Conservation (phyloP, 441 rosid genomes). For the Breynia disticha region DNA sequence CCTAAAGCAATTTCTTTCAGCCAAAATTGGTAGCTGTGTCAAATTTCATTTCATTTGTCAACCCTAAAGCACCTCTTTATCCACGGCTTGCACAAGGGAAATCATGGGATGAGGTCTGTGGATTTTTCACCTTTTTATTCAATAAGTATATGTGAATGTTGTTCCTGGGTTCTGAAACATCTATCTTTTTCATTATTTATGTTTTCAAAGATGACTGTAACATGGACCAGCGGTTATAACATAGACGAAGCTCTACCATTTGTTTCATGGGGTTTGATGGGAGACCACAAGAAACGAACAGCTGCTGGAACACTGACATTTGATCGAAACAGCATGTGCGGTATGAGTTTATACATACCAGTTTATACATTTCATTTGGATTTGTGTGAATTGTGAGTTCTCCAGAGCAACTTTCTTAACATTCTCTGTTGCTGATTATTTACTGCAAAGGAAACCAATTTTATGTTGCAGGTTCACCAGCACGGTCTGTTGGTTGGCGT, state of each 20-base stretch:
- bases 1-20: conserved; percentile 26
- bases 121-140: too few relatives aligned
- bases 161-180: background rate
- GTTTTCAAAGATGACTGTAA: conserved; percentile 66
- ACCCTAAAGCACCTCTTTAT: conserved; percentile 84
- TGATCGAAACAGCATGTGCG: conserved; percentile 73
- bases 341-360: too few relatives aligned
- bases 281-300: conserved; percentile 29
- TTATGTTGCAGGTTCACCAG: conserved; percentile 56
- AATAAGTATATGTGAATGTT: too few relatives aligned
- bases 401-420: too few relatives aligned
- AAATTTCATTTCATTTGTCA: conserved; percentile 40
- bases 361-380: too few relatives aligned
- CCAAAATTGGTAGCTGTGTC: conserved; percentile 72
- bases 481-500: conserved; percentile 91
- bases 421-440: too few relatives aligned
- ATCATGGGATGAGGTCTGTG: conserved; percentile 86
- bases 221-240: conserved; percentile 94
- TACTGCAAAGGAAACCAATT: too few relatives aligned
- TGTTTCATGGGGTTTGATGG: conserved; percentile 62
- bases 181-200: conserved; percentile 6
- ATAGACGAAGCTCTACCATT: conserved; percentile 68
- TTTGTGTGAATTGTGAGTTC: too few relatives aligned
- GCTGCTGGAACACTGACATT: conserved; percentile 90
- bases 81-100: conserved; percentile 89